Evolutionary conservation across 345 rosid genomes (phyloP).

Genomic region (Viola odorata): DNA sequence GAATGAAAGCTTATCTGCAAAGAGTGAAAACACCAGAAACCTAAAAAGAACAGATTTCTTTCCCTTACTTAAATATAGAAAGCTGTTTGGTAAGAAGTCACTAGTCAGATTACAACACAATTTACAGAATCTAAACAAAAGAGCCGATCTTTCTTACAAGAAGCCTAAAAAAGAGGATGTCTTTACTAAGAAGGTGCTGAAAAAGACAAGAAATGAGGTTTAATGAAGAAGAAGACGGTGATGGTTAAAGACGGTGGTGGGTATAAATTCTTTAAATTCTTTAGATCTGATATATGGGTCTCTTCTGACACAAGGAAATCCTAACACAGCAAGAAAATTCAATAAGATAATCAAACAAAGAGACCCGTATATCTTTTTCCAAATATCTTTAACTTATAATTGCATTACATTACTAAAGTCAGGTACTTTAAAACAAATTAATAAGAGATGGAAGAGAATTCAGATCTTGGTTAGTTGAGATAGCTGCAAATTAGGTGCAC

Average conservation of each 20-base stretch:
- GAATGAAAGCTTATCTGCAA: no score
- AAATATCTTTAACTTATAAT: conserved; percentile 9
- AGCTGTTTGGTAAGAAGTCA: conserved; percentile 9
- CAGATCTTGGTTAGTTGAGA: conserved; percentile 42
- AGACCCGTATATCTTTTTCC: conserved; percentile 34
- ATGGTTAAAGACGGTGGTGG: conserved; percentile 18
- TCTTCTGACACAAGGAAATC: conserved; percentile 32
- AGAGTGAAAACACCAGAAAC: not conserved
- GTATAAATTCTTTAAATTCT: not conserved
- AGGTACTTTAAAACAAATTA: not conserved
- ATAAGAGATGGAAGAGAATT: not conserved
- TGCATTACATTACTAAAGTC: not conserved
- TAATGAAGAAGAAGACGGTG: not conserved
- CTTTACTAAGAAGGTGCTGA: no score
- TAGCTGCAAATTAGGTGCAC: conserved; percentile 20
- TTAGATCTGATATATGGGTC: conserved; percentile 31
- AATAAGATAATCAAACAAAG: conserved; percentile 29
- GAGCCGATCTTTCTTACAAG: conserved; percentile 1
- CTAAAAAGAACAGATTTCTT: no score
- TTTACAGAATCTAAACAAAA: not conserved
- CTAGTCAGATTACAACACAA: conserved; percentile 3
- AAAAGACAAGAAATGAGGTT: not conserved
- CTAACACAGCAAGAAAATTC: conserved; percentile 7
- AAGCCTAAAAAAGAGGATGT: conserved; percentile 3
- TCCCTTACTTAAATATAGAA: no score